Evolutionary conservation across 2,329 filamentous ascomycete species (phyloP), one percentile per base, ranked within the genome.

Genomic region (Microsporum ferrugineum): DNA sequence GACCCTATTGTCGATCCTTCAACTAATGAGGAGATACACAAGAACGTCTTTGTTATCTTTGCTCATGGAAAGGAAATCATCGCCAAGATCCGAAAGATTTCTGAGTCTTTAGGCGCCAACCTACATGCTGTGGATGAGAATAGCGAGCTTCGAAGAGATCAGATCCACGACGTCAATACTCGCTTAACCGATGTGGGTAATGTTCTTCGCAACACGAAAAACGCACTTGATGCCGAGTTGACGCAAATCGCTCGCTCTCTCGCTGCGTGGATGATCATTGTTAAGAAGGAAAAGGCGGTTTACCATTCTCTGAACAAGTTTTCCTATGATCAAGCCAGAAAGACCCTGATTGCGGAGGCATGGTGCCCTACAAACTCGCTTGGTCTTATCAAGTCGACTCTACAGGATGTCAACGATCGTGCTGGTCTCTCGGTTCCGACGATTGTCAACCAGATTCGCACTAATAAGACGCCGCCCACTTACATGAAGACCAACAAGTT

Each of bases 41-140:
- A 99, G 85, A 99, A 96, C 69, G 94, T 99, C 61, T 99, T 99
- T 71, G 92, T 99, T 71, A 99, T 99, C 75, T 99, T 99, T 69
- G 94, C 94, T 10, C 94, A 99, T 71, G 94, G 94, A 72, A 96
- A 96, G 77, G 92, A 97, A 76, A 96, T 99, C 68, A 86, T 99
- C 69, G 89, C 91, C 71, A 99, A 99, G 84, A 97, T 99, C 72
- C 86, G 94, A 71, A 97, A 96, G 82, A 97, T 99, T 64, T 97
- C 92, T 1, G 94, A 99, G 78, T 96, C 91, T 6, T 87, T 99
- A 76, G 89, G 92, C 64, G 94, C 95, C 61, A 90, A 96, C 71
- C 83, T 97, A 64, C 99, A 99, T 81, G 91, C 86, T 67, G 94
- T 99, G 36, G 94, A 99, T 69, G 94, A 99, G 80, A 96, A 97